These are phyloP conservation scores for Globisporangium parvum DNA, from an alignment of 352 stramenopile species.

Conservation along the genomic window DNA sequence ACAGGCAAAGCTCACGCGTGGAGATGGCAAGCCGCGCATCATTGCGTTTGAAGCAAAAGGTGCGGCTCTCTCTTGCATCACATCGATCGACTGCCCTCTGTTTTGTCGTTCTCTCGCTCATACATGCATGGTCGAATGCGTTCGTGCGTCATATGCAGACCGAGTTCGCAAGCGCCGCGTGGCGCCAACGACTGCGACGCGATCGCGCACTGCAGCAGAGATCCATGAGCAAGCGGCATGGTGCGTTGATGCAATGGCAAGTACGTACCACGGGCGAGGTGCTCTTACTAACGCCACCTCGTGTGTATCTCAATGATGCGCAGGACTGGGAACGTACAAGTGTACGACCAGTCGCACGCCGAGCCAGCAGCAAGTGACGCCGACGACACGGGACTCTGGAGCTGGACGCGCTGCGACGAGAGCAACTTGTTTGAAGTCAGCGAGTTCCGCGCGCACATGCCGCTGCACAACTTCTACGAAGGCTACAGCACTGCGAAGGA, in stretches of 20 bases:
- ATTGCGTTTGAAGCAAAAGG: conserved; percentile 78
- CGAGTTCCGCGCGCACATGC: conserved; percentile 72
- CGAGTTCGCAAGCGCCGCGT: conserved; percentile 30
- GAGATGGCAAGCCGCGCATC: conserved; percentile 35
- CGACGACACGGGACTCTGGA: conserved; percentile 38
- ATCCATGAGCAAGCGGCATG: conserved; percentile 32
- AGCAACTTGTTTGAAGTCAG: conserved; percentile 62
- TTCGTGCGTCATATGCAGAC: conserved; percentile 14
- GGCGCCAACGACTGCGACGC: conserved; percentile 11
- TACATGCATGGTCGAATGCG: not conserved
- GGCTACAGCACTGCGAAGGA: conserved; percentile 38
- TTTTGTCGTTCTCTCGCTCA: not conserved
- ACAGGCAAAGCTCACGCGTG: conserved; percentile 21
- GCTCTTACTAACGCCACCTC: too few species aligned
- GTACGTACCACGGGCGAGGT: not conserved
- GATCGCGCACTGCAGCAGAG: conserved; percentile 3
- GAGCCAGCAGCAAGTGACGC: conserved; percentile 3
- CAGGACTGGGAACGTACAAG: conserved; percentile 52
- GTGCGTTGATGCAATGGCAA: conserved; percentile 14
- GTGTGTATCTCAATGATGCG: not conserved
- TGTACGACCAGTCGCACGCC: conserved; percentile 48
- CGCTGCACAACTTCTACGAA: conserved; percentile 82
- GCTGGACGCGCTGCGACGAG: conserved; percentile 43
- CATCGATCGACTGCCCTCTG: not conserved
- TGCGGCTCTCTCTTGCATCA: not conserved